Base-by-base conservation (phyloP, 75 land plant genomes). In the Azolla pinnata region DNA sequence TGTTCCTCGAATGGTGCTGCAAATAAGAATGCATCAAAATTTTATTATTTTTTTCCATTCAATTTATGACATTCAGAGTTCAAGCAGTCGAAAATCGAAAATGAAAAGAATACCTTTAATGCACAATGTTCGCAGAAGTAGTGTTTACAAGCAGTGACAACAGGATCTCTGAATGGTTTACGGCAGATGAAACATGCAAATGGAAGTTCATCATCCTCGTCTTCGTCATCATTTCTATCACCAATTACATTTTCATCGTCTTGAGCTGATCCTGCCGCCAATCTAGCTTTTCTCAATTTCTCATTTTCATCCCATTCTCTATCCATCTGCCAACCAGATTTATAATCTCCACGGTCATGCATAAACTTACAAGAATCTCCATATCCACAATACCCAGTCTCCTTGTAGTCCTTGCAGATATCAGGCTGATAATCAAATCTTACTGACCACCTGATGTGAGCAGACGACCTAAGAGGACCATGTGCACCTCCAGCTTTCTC, bases 351-450 rank as follows among this genome's bases (percentile, higher is more conserved):
- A 44, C 97, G 76, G 53, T 92, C 97, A 57, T 92, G 97, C 95
- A 92, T 82, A 52, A 88, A 92, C 68, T 92, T 92, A 59, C 97
- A 92, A 0, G 97, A 52, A 73, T 92, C 97, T 0, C 97, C 97
- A 66, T 79, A 92, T 25, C 97, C 97, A 73, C 97, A 92, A 42
- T 92, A 92, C 49, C 97, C 97, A 1, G 97, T 92, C 61, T 92
- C 97, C 70, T 92, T 92, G 62, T 92, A 92, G 57, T 92, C 97
- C 72, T 92, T 92, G 67, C 97, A 92, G 14, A 92, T 88, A 46
- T 92, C 97, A 8, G 97, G 97, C 76, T 92, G 97, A 59, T 88
- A 92, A 65, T 92, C 97, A 77, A 92, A 92, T 67, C 97, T 82
- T 4, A 80, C 84, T 2, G 97, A 76, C 42, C 56, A 54, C 46